A percentile compares a stretch with the other conserved stretches of the same genome.
These are phyloP conservation scores for Phytophthora vignae DNA, from an alignment of 352 stramenopile genomes.

Conservation along the genomic window DNA sequence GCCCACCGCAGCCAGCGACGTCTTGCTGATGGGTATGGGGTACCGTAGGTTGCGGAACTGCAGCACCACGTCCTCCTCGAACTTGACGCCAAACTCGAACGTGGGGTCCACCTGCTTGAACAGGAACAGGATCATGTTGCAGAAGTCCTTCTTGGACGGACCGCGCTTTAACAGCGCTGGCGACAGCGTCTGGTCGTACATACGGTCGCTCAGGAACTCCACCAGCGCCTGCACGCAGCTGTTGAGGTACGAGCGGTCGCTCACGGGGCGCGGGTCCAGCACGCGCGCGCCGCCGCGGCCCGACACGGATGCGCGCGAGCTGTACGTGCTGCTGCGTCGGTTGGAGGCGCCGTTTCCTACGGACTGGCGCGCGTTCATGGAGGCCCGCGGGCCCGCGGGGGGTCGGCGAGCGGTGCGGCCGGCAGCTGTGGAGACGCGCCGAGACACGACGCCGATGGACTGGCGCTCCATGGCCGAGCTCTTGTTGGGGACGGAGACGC, in stretches of 20 bases:
- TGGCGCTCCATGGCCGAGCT: constrained; percentile 49
- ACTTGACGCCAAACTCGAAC: constrained; percentile 79
- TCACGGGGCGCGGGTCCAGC: constrained; percentile 86
- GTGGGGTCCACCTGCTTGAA: constrained; percentile 95
- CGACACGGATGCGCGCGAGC: constrained; percentile 65
- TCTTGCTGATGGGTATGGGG: constrained; percentile 97
- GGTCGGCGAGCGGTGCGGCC: constrained; percentile 20
- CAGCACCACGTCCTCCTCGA: constrained; percentile 78
- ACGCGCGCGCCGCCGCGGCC: constrained; percentile 45
- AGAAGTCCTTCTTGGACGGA: constrained; percentile 97
- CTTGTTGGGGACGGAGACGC: constrained; percentile 69
- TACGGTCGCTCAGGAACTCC: constrained; percentile 91
- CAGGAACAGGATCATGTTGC: constrained; percentile 97
- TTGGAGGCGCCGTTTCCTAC: constrained; percentile 36
- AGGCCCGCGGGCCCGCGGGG: constrained; percentile 46
- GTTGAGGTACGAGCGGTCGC: constrained; percentile 94
- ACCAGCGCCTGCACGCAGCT: constrained; percentile 94
- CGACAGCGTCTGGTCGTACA: constrained; percentile 93
- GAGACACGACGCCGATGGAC: constrained; percentile 59
- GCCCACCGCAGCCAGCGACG: constrained; percentile 93
- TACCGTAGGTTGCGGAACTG: constrained; percentile 91
- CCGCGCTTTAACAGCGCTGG: constrained; percentile 91
- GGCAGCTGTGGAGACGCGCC: constrained; percentile 58
- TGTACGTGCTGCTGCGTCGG: constrained; percentile 72
- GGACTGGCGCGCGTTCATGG: constrained; percentile 59